Conservation (phyloP, 352 stramenopile species). For the Pythium insidiosum region DNA sequence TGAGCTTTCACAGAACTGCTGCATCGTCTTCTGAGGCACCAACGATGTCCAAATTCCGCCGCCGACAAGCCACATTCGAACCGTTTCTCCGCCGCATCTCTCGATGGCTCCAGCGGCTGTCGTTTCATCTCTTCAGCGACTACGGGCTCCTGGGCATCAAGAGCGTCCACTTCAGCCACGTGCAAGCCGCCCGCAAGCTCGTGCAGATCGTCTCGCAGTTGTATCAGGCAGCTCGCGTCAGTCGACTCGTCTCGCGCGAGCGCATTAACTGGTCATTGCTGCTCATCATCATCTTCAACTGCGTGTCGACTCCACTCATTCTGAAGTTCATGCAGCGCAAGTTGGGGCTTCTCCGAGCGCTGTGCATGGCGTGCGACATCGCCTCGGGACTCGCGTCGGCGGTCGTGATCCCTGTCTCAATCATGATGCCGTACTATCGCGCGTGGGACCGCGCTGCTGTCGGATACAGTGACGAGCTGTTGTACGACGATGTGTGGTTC, state of each 20-base stretch:
- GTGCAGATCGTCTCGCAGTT: background rate
- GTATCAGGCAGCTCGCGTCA: background rate
- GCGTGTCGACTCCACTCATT: background rate
- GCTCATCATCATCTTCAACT: slow-evolving; percentile 1
- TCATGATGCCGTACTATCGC: background rate
- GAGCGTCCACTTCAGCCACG: background rate
- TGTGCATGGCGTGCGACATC: slow-evolving; percentile 1
- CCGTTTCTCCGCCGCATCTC: too few relatives aligned
- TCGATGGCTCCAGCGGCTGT: too few relatives aligned
- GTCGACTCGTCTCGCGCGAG: background rate
- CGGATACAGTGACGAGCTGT: slow-evolving; percentile 1
- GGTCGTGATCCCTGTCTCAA: background rate
- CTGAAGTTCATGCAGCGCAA: background rate
- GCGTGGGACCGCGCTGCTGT: background rate
- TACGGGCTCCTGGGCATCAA: background rate
- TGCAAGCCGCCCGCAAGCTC: background rate
- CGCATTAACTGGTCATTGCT: background rate
- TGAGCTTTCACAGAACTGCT: too few relatives aligned
- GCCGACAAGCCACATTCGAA: too few relatives aligned
- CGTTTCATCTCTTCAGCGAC: background rate
- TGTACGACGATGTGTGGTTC: slow-evolving; percentile 16
- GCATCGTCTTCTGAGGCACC: too few relatives aligned
- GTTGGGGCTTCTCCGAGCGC: background rate
- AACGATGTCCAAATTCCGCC: too few relatives aligned
- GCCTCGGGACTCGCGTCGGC: background rate